These are phyloP conservation scores for Colletotrichum simmondsii DNA, from an alignment of 2,329 filamentous ascomycete genomes.

Conservation along the genomic window DNA sequence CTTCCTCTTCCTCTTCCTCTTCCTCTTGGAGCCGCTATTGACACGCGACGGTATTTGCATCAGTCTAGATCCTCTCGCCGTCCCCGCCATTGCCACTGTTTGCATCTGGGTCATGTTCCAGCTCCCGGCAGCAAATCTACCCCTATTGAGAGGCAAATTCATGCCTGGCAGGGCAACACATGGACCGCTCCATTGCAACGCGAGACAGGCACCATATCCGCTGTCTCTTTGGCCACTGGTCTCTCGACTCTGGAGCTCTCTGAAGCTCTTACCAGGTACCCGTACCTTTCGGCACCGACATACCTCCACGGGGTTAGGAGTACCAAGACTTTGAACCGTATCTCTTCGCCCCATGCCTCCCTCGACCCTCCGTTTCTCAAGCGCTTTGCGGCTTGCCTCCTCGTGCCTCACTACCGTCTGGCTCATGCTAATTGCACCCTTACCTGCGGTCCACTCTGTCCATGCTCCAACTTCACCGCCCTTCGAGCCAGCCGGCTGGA, in stretches of 20 bases:
- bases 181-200: not conserved
- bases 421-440: not conserved
- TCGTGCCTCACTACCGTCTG: not conserved
- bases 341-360: not conserved
- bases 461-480: not conserved
- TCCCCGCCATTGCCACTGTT: constrained; percentile 14
- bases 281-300: not conserved
- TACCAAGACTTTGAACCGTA: not conserved
- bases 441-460: not conserved
- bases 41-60: not conserved
- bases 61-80: constrained; percentile 4
- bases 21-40: not conserved
- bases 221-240: not conserved
- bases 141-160: constrained; percentile 13
- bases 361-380: not conserved
- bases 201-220: not conserved
- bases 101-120: not conserved
- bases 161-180: not conserved
- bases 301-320: not conserved
- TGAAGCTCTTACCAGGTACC: not conserved
- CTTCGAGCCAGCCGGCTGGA: not conserved
- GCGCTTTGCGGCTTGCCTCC: not conserved
- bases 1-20: not conserved
- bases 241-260: not conserved
- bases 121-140: not conserved